Conservation (phyloP, 2,329 filamentous ascomycete species). For the Fusarium oxysporum region DNA sequence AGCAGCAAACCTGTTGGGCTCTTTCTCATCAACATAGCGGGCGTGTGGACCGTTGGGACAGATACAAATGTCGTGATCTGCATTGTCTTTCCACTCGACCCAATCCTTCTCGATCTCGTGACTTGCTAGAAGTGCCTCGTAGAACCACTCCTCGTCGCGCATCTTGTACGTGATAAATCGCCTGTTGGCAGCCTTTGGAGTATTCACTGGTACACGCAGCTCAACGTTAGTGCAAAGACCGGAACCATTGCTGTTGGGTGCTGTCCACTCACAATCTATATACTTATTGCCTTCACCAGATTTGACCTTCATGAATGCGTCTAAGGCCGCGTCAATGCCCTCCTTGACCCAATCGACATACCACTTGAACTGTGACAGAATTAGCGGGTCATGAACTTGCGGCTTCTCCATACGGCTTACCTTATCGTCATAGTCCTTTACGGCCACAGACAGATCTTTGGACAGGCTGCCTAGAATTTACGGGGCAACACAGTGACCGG, state of each 20-base stretch:
- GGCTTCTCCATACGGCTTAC: too few species aligned
- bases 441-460: neutral
- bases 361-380: neutral
- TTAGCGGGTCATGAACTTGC: too few species aligned
- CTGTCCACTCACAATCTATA: neutral
- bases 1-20: neutral
- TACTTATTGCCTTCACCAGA: neutral
- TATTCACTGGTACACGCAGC: rapidly evolving
- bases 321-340: neutral
- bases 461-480: too few species aligned
- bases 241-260: neutral
- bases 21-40: neutral
- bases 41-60: neutral
- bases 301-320: neutral
- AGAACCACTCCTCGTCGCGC: neutral
- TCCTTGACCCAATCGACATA: neutral
- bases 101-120: neutral
- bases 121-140: neutral
- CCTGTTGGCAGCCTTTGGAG: neutral
- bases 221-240: neutral
- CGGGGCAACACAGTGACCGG: neutral
- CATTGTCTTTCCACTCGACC: neutral
- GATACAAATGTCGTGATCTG: neutral
- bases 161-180: neutral
- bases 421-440: neutral